Evolutionary conservation across 2,329 filamentous ascomycete genomes (phyloP).

Genomic region (Ophioceras dolichostomum): DNA sequence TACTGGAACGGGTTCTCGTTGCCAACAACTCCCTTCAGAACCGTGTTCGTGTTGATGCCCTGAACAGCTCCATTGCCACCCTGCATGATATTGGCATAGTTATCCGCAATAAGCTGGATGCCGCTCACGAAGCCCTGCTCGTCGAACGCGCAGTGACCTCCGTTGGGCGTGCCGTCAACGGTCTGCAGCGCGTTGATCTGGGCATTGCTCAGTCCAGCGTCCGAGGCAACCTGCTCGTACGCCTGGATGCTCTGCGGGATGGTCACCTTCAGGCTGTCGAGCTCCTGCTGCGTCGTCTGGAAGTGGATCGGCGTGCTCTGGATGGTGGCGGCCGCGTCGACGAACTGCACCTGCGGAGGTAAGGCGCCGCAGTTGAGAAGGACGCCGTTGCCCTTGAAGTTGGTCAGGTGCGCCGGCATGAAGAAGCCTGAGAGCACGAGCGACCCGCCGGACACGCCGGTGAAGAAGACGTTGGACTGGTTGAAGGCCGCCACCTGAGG

Average conservation of each 20-base stretch:
- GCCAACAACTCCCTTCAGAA: constrained; percentile 34
- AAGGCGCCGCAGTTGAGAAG: constrained; percentile 44
- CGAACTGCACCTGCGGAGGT: constrained; percentile 37
- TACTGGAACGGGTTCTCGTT: constrained; percentile 27
- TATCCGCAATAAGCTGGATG: constrained; percentile 42
- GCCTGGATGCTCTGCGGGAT: constrained; percentile 38
- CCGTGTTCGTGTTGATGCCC: constrained; percentile 35
- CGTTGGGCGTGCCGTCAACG: constrained; percentile 40
- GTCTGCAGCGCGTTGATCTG: constrained; percentile 41
- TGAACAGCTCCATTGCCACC: constrained; percentile 35
- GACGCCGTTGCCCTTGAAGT: constrained; percentile 33
- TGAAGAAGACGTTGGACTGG: constrained; percentile 39
- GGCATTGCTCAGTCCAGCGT: constrained; percentile 26
- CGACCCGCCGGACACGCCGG: constrained; percentile 41
- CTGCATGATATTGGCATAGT: constrained; percentile 39
- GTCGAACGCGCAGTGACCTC: constrained; percentile 48
- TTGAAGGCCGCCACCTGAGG: constrained; percentile 42
- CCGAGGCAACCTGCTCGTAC: constrained; percentile 33
- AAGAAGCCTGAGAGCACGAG: constrained; percentile 44
- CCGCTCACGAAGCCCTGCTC: constrained; percentile 39
- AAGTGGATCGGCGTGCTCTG: constrained; percentile 39
- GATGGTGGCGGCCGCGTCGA: constrained; percentile 24
- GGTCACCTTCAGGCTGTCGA: constrained; percentile 30
- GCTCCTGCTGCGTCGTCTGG: constrained; percentile 40
- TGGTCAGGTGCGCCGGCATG: constrained; percentile 40